A percentile compares a stretch with the other conserved stretches of the same genome.
These are phyloP conservation scores for Plasmodium vivax DNA, from an alignment of 169 alveolate species.

Conservation along the genomic window DNA sequence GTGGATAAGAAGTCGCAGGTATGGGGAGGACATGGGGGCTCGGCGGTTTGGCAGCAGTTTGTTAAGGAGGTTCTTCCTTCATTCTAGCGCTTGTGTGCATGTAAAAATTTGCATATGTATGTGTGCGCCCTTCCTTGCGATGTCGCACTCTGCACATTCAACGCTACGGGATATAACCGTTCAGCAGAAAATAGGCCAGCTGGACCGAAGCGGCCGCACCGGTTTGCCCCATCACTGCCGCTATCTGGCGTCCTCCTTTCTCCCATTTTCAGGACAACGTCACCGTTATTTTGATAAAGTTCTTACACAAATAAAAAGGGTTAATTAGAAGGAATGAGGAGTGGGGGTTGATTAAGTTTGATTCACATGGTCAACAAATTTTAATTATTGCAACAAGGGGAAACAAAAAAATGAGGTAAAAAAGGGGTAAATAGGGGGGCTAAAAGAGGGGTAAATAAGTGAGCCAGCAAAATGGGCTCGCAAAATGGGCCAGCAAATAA, in stretches of 20 bases:
- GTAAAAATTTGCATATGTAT: background rate
- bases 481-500: background rate
- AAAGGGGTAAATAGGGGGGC: background rate
- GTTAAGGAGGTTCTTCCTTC: background rate
- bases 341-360: background rate
- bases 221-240: background rate
- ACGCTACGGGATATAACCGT: background rate
- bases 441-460: background rate
- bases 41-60: background rate
- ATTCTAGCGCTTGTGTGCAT: background rate
- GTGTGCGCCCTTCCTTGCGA: background rate
- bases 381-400: slow-evolving; percentile 30
- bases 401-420: slow-evolving; percentile 4
- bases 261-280: slow-evolving; percentile 17
- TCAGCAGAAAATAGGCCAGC: background rate
- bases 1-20: slow-evolving; percentile 83
- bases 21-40: background rate
- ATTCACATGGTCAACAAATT: slow-evolving; percentile 47
- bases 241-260: background rate
- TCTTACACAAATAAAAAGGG: slow-evolving; percentile 46
- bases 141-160: background rate
- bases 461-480: background rate
- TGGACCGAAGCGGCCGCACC: background rate
- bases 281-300: slow-evolving; percentile 73
- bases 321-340: slow-evolving; percentile 3